Conservation (phyloP, 768 basidiomycete genomes). For the Hortiboletus flavorubellus region DNA sequence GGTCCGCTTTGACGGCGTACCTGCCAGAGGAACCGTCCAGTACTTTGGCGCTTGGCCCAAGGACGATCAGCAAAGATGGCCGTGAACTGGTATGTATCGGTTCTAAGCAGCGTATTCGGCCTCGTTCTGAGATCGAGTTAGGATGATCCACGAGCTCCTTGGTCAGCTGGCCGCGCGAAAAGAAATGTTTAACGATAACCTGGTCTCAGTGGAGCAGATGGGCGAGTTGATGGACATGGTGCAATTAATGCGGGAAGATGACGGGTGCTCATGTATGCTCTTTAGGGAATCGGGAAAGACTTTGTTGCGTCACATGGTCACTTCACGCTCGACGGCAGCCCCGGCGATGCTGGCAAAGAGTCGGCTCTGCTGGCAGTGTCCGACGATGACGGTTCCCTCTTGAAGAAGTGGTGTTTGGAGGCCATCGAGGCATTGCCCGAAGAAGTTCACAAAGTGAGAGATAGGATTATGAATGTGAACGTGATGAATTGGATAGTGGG, state of each 20-base stretch:
- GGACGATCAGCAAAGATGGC: conserved; percentile 65
- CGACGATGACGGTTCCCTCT: conserved; percentile 32
- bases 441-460: conserved; percentile 61
- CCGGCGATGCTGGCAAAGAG: conserved; percentile 45
- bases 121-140: conserved; percentile 29
- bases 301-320: conserved; percentile 70
- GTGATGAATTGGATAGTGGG: conserved; percentile 58
- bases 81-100: conserved; percentile 71
- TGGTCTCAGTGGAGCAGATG: conserved; percentile 60
- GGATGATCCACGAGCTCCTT: conserved; percentile 87
- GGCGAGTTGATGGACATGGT: conserved; percentile 79
- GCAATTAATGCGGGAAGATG: conserved; percentile 45
- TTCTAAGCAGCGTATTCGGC: not conserved
- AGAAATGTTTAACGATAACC: conserved; percentile 54
- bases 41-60: conserved; percentile 75
- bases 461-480: conserved; percentile 74
- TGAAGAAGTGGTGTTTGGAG: conserved; percentile 55
- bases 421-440: conserved; percentile 64
- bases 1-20: conserved; percentile 58
- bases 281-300: conserved; percentile 72
- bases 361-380: conserved; percentile 45
- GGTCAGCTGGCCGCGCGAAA: conserved; percentile 67
- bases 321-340: conserved; percentile 36
- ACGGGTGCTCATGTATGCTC: conserved; percentile 50
- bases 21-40: conserved; percentile 51